These are phyloP conservation scores for Camillea tinctor DNA, from an alignment of 2,329 filamentous ascomycete genomes.

Conservation along the genomic window DNA sequence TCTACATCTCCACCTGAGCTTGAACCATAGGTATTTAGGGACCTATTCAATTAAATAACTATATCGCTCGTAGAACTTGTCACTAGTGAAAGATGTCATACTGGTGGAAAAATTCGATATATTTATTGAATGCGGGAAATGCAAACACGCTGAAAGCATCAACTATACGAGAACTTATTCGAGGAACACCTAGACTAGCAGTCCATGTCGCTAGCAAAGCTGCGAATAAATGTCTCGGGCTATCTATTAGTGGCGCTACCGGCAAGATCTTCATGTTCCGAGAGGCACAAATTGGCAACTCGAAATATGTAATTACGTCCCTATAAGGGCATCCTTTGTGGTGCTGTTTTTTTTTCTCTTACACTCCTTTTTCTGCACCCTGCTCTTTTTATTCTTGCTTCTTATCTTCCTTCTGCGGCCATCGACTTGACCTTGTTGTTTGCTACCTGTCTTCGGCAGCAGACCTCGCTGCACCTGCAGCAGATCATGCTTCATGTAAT, in stretches of 20 bases:
- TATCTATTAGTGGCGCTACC: not conserved
- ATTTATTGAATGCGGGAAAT: not conserved
- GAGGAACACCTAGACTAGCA: not conserved
- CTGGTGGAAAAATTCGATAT: not conserved
- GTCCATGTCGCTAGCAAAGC: not conserved
- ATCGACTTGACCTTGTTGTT: not conserved
- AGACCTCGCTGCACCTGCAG: not conserved
- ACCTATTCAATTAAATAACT: too few species aligned
- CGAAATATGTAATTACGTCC: not conserved
- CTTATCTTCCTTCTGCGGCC: not conserved
- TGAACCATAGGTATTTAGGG: too few species aligned
- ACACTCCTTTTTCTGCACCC: not conserved
- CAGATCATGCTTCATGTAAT: constrained; percentile 8
- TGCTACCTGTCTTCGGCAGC: not conserved
- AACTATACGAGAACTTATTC: not conserved
- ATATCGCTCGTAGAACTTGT: too few species aligned
- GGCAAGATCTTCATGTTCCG: not conserved
- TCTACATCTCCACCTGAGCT: too few species aligned
- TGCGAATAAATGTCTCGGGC: not conserved
- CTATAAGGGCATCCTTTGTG: not conserved
- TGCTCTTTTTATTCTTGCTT: not conserved
- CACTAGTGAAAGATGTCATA: not conserved
- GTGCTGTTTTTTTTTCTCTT: not conserved
- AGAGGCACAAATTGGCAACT: not conserved
- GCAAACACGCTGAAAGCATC: not conserved